phyloP scores from a whole-genome alignment of 176 grass and related monocot genomes.

The Panicum miliaceum region DNA sequence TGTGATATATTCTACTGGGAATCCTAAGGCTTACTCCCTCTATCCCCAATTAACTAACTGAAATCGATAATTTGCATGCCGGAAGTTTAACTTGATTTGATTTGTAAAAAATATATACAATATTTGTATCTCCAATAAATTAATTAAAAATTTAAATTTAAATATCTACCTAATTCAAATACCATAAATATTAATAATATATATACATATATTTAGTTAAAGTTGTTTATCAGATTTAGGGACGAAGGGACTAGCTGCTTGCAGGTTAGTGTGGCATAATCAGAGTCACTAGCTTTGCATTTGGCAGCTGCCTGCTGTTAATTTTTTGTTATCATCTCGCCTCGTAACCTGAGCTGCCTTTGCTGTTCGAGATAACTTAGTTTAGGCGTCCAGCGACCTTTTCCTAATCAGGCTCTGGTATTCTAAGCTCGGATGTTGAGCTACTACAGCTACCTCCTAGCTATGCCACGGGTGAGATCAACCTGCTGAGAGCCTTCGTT shows the following conservation, averaged over 20 bases:
- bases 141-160: too few species aligned
- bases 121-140: too few species aligned
- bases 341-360: slow-evolving; percentile 18
- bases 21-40: slow-evolving; percentile 40
- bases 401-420: background rate
- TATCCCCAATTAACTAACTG: too few species aligned
- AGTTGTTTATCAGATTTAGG: too few species aligned
- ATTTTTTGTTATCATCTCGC: background rate
- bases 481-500: too few species aligned
- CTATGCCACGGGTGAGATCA: background rate
- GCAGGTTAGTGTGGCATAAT: slow-evolving; percentile 4
- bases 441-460: background rate
- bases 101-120: too few species aligned
- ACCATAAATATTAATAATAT: too few species aligned
- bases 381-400: background rate
- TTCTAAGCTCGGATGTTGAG: background rate
- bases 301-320: background rate
- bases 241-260: too few species aligned
- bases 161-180: too few species aligned
- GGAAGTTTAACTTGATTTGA: too few species aligned
- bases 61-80: too few species aligned
- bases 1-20: slow-evolving; percentile 17
- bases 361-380: slow-evolving; percentile 11
- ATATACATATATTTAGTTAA: too few species aligned
- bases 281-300: background rate